These are phyloP conservation scores for Parietichytrium sp. DNA, from an alignment of 108 stramenopile genomes.

Conservation along the genomic window DNA sequence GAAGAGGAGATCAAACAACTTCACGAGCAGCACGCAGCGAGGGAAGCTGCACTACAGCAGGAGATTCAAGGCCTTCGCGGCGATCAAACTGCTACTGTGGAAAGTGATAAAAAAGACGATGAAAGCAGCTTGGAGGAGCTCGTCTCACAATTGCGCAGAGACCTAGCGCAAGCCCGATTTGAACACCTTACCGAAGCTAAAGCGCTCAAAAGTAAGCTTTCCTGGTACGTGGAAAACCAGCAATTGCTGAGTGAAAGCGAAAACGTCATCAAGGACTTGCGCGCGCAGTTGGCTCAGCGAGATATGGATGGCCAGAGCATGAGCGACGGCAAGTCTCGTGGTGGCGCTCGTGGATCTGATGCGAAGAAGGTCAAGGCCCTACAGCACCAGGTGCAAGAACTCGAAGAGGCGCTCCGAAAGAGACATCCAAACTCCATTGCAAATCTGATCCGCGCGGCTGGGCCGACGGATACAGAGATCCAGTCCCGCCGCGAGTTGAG, in stretches of 20 bases:
- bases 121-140: constrained; percentile 38
- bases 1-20: constrained; percentile 38
- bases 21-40: constrained; percentile 9
- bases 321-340: not conserved
- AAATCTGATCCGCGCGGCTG: constrained; percentile 17
- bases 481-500: constrained; percentile 11
- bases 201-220: constrained; percentile 41
- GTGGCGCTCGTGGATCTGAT: not conserved
- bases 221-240: constrained; percentile 48
- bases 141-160: constrained; percentile 39
- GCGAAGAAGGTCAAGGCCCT: not conserved
- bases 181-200: constrained; percentile 9
- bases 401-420: constrained; percentile 8
- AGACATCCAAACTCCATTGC: constrained; percentile 24
- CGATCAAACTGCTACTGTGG: no score
- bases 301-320: no score
- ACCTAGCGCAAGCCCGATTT: constrained; percentile 38
- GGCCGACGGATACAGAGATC: not conserved
- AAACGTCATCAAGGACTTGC: not conserved
- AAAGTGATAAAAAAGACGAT: no score
- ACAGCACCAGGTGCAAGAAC: not conserved
- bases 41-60: not conserved
- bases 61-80: no score
- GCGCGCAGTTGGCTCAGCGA: not conserved
- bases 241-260: not conserved